Conservation (phyloP, 176 grass and related monocot species). For the Triticum timopheevii region DNA sequence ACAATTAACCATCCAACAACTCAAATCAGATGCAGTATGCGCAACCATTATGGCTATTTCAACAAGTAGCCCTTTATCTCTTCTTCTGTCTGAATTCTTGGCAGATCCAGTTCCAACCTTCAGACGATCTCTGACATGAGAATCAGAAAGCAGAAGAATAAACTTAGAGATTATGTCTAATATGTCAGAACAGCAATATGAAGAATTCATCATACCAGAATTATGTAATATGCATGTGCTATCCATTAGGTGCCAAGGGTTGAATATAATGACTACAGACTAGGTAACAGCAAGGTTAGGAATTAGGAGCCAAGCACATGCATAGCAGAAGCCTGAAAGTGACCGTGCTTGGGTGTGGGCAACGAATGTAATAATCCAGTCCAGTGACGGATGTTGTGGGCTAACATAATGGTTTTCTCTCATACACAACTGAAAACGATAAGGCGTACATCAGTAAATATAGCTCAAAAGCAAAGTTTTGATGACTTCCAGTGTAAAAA, state of each 20-base stretch:
- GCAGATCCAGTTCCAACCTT: conserved; percentile 51
- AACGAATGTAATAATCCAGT: neutral
- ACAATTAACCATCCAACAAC: conserved; percentile 45
- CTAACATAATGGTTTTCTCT: neutral
- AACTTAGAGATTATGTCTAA: neutral
- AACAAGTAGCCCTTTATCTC: conserved; percentile 32
- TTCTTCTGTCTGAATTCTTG: conserved; percentile 35
- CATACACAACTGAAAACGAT: neutral
- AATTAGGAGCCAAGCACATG: neutral
- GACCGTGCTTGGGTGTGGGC: neutral
- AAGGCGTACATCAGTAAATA: neutral
- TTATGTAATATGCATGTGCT: conserved; percentile 4
- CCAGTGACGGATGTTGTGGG: neutral
- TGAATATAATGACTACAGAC: conserved; percentile 10
- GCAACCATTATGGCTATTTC: conserved; percentile 58
- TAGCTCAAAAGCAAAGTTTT: neutral
- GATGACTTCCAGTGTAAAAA: neutral
- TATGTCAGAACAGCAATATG: neutral
- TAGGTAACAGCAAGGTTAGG: neutral
- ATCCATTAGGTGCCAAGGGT: neutral
- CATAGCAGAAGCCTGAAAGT: neutral
- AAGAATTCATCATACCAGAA: conserved; percentile 7
- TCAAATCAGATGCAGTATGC: conserved; percentile 28
- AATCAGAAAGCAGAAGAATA: conserved; percentile 19
- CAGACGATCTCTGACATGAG: conserved; percentile 48